These are phyloP conservation scores for Trifolium dubium DNA, from an alignment of 306 rosid species.

Conservation along the genomic window DNA sequence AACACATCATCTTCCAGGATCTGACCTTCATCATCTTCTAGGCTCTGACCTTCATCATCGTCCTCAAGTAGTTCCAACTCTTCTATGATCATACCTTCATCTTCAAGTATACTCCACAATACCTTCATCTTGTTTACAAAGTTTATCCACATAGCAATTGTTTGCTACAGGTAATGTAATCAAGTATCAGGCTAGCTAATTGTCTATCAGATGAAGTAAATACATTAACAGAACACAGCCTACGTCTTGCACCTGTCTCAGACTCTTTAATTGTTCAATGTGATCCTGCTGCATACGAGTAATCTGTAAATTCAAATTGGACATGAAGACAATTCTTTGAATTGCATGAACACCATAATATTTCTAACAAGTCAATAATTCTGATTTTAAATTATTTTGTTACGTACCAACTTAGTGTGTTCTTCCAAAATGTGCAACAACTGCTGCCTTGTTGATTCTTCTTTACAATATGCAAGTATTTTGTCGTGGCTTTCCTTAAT, in stretches of 20 bases:
- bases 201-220: no score
- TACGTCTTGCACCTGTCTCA: no score
- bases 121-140: slow-evolving; percentile 75
- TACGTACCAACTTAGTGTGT: slow-evolving; percentile 68
- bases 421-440: slow-evolving; percentile 67
- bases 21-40: no score
- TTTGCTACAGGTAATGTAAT: slow-evolving; percentile 54
- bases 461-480: slow-evolving; percentile 65
- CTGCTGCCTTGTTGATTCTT: slow-evolving; percentile 63
- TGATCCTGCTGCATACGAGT: no score
- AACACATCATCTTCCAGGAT: no score
- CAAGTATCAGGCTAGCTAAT: slow-evolving; percentile 6
- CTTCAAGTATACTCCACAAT: slow-evolving; percentile 75
- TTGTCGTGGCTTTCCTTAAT: slow-evolving; percentile 55
- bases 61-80: slow-evolving; percentile 49
- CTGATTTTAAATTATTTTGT: slow-evolving; percentile 18
- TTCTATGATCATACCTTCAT: slow-evolving; percentile 73
- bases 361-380: slow-evolving; percentile 29
- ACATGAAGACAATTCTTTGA: no score
- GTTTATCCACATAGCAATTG: slow-evolving; percentile 62
- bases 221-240: no score
- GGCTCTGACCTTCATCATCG: no score
- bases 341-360: slow-evolving; percentile 10
- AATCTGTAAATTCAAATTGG: no score
- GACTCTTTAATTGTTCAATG: no score